Evolutionary conservation across 164 flowering plant genomes (phyloP).

Genomic region (Kingdonia uniflora): DNA sequence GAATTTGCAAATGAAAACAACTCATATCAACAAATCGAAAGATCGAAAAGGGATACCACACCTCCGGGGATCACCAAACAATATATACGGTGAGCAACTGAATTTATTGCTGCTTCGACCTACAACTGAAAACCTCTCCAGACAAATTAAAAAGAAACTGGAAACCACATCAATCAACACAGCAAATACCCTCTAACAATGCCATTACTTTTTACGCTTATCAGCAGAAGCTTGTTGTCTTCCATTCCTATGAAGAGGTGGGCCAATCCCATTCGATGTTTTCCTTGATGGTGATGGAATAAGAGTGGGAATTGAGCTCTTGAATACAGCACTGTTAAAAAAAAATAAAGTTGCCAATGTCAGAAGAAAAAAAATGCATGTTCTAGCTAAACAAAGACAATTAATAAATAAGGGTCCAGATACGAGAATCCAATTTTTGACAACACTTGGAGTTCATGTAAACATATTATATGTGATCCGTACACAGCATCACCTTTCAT

Average conservation of each 20-base stretch:
- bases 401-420: background rate
- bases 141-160: constrained; percentile 11
- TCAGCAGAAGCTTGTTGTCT: constrained; percentile 43
- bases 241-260: constrained; percentile 21
- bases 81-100: constrained; percentile 35
- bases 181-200: background rate
- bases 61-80: constrained; percentile 12
- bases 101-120: constrained; percentile 31
- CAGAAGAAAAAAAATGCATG: background rate
- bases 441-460: no score
- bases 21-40: constrained; percentile 6
- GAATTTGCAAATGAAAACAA: background rate
- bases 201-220: constrained; percentile 53
- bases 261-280: constrained; percentile 29
- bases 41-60: constrained; percentile 7
- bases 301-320: constrained; percentile 25
- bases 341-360: background rate
- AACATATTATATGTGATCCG: no score
- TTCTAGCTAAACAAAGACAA: background rate
- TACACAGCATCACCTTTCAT: background rate
- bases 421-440: no score
- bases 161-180: constrained; percentile 6
- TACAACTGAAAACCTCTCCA: constrained; percentile 11
- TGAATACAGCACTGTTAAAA: constrained; percentile 22
- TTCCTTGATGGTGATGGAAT: constrained; percentile 64